These are phyloP conservation scores for Malassezia globosa DNA, from an alignment of 1,284 basidiomycete species.

Conservation along the genomic window DNA sequence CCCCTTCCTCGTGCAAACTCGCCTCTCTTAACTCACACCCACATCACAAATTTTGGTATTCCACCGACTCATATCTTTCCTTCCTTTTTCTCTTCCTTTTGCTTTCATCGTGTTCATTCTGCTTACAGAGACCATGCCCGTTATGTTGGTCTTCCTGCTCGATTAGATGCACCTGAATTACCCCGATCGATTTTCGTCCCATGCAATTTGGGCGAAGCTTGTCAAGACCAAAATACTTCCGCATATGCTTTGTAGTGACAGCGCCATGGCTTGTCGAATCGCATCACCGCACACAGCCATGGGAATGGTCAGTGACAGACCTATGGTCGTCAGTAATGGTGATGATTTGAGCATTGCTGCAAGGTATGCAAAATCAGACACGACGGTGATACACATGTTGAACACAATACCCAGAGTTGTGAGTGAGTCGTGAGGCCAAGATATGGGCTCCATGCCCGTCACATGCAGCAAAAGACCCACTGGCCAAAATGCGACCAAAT, in stretches of 20 bases:
- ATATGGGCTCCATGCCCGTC: slow-evolving; percentile 63
- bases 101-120: no score
- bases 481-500: slow-evolving; percentile 69
- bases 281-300: slow-evolving; percentile 72
- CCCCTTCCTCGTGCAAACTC: no score
- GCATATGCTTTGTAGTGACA: slow-evolving; percentile 23
- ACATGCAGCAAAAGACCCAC: slow-evolving; percentile 69
- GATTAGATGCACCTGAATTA: no score
- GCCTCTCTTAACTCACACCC: no score
- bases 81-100: no score
- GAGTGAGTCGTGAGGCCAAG: slow-evolving; percentile 57
- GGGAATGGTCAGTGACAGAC: slow-evolving; percentile 87
- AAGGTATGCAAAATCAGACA: slow-evolving; percentile 35
- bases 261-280: slow-evolving; percentile 51
- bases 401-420: slow-evolving; percentile 60
- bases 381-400: slow-evolving; percentile 60
- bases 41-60: no score
- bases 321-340: slow-evolving; percentile 72
- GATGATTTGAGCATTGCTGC: slow-evolving; percentile 91
- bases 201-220: slow-evolving; percentile 14
- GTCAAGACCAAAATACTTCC: slow-evolving; percentile 31
- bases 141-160: no score
- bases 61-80: no score
- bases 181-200: slow-evolving; percentile 15
- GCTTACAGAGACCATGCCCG: no score